Base-by-base conservation (phyloP, 805 yeast species). In the Alloascoidea africana region DNA sequence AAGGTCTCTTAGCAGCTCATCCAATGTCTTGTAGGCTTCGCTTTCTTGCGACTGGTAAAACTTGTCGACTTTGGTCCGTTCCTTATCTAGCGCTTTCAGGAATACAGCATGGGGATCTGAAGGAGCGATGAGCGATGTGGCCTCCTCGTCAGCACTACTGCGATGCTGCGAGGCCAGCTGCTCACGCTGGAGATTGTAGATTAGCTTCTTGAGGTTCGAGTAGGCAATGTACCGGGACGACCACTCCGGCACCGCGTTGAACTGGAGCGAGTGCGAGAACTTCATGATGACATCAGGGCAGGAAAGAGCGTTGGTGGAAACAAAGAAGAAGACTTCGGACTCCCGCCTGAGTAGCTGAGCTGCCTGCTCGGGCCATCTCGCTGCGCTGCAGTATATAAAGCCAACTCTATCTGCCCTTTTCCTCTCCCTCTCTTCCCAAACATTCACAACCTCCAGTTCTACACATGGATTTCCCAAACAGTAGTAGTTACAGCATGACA, bases 191-290 rank as follows among this genome's bases (percentile, higher is more conserved):
- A 89, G 64, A 14, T 76, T 65, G 55, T 87, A 89, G 18, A 87
- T 81, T 33, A 82, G 67, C 59, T 83, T 84, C 56, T 91, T 89
- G 41, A 91, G 63, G 30, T 82, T 76, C 1, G 94, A 81, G 57
- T 89, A 89, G 39, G 93, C 87, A 40, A 89, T 77, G 57, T 89
- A 89, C 54, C 82, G 75, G 17, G 94, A 76, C 8, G 94, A 73
- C 98, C 98, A 89, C 56, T 91, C 97, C 2, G 98, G 96, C 3
- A 91, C 97, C 16, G 97, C 95, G 57, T 89, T 89, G 60, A 89
- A 87, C 66, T 89, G 96, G 45, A 89, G 62, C 4, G 96, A 83
- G 53, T 87, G 95, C 17, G 94, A 80, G 61, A 89, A 89, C 69
- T 89, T 89, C 98, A 89, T 89, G 15, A 6, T 32, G 8, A 6